Evolutionary conservation across 306 rosid genomes (phyloP), one percentile per base, ranked within the genome.

Genomic region (Fragaria iinumae): DNA sequence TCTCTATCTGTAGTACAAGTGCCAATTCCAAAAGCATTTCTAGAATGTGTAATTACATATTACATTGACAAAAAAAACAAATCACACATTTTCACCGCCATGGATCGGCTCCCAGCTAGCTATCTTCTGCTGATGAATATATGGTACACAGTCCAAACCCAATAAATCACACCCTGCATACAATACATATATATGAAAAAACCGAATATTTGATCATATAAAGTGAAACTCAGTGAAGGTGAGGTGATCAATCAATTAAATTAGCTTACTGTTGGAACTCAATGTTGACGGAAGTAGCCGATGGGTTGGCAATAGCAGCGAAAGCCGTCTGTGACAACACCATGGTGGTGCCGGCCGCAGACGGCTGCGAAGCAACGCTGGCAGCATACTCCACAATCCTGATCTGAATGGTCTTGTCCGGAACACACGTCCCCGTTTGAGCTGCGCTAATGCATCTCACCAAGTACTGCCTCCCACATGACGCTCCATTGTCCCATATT

Each of bases 401-500:
- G 27, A 93, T 73, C 66, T 89, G 91, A 81, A 93, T 84, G 2
- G 81, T 90, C 74, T 69, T 85, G 21, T 80, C 89, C 0, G 83
- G 85, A 64, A 83, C 23, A 72, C 97, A 90, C 17, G 89, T 84
- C 39, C 79, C 75, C 4, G 89, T 85, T 60, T 60, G 9, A 52
- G 88, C 85, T 1, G 97, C 96, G 68, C 97, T 89, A 12, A 93
- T 83, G 74, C 97, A 93, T 21, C 97, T 86, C 50, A 90, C 96
- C 69, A 83, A 36, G 38, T 90, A 93, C 77, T 93, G 88, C 72
- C 97, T 90, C 36, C 97, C 97, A 65, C 97, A 93, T 1, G 96
- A 86, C 1, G 97, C 97, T 20, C 97, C 97, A 57, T 93, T 93
- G 69, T 93, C 96, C 97, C 97, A 93, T 63, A 93, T 88, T 71